phyloP scores from a whole-genome alignment of 2,329 filamentous ascomycete species.

The Lasiodiplodia theobromae region DNA sequence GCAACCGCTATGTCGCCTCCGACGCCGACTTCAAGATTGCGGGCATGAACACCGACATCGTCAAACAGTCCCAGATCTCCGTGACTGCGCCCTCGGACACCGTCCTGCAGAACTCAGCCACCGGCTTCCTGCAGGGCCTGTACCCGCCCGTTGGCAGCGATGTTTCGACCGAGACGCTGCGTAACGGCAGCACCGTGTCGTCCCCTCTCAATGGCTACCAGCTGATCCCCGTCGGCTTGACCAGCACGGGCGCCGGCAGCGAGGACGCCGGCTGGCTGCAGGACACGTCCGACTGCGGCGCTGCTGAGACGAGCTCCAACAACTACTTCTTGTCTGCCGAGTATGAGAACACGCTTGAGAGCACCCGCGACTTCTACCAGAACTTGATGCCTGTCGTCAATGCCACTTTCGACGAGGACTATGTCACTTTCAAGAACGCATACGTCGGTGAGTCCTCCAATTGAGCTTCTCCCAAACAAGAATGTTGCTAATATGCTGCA shows the following conservation, averaged over 20 bases:
- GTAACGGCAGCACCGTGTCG: slow-evolving; percentile 71
- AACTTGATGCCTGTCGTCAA: slow-evolving; percentile 61
- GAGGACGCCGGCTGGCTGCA: slow-evolving; percentile 67
- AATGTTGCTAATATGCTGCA: slow-evolving; percentile 29
- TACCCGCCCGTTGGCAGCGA: slow-evolving; percentile 75
- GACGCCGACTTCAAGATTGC: slow-evolving; percentile 67
- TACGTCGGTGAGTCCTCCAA: slow-evolving; percentile 63
- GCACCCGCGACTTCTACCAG: slow-evolving; percentile 62
- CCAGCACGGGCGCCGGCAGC: slow-evolving; percentile 64
- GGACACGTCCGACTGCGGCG: slow-evolving; percentile 62
- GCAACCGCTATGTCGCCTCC: slow-evolving; percentile 73
- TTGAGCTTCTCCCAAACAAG: slow-evolving; percentile 6
- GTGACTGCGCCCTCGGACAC: slow-evolving; percentile 76
- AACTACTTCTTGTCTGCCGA: slow-evolving; percentile 61
- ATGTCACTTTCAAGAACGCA: slow-evolving; percentile 67
- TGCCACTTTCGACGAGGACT: slow-evolving; percentile 54
- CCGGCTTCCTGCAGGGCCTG: slow-evolving; percentile 82
- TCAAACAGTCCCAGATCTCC: slow-evolving; percentile 73
- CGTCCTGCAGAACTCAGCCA: slow-evolving; percentile 81
- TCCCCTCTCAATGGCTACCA: slow-evolving; percentile 82
- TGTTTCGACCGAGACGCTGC: slow-evolving; percentile 66
- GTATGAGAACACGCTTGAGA: slow-evolving; percentile 57
- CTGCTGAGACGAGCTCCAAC: slow-evolving; percentile 65
- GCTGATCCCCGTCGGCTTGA: slow-evolving; percentile 75
- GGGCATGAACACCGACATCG: slow-evolving; percentile 70